Evolutionary conservation across 2,329 filamentous ascomycete species (phyloP), one percentile per base, ranked within the genome.

Genomic region (Alternaria brassicae): DNA sequence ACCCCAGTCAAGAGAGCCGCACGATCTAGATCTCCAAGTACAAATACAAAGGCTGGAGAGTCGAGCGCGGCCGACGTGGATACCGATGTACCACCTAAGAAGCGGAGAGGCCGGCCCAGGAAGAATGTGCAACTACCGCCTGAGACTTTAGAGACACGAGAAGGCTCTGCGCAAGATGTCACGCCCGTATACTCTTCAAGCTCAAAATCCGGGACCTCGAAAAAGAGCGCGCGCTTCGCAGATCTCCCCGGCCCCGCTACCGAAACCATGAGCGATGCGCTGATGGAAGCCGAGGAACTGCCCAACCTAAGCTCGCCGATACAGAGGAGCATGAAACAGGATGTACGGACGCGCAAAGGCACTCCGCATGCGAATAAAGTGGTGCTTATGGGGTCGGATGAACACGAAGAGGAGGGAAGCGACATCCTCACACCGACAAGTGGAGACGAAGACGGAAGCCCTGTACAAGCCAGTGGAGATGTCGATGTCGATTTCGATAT

Each of bases 1-100:
- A 79, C 78, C 8, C 78, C 77, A 6, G 62, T 71, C 34, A 71
- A 70, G 51, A 70, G 63, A 49, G 63, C 66, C 45, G 63, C 73
- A 37, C 66, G 66, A 41, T 70, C 71, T 3, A 69, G 65, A 48
- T 68, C 70, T 37, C 60, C 69, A 17, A 62, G 60, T 15, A 51
- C 54, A 3, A 72, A 65, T 27, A 45, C 65, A 12, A 67, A 61
- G 13, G 60, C 59, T n/a, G 37, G 60, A 37, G 68, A 67, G 13
- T 61, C 66, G 12, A 71, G 63, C 45, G 61, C 60, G 17, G 70
- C 66, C n/a, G 70, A 69, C 25, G 62, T 69, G 1, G 63, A 72
- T 9, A 71, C 69, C 25, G 69, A 70, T 52, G 65, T 56, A 27
- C 63, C 62, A 2, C 71, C 72, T 0, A 76, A 76, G 69, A 72